Conservation (phyloP, 179 eudicot species). For the Heliamphora pulchella region DNA sequence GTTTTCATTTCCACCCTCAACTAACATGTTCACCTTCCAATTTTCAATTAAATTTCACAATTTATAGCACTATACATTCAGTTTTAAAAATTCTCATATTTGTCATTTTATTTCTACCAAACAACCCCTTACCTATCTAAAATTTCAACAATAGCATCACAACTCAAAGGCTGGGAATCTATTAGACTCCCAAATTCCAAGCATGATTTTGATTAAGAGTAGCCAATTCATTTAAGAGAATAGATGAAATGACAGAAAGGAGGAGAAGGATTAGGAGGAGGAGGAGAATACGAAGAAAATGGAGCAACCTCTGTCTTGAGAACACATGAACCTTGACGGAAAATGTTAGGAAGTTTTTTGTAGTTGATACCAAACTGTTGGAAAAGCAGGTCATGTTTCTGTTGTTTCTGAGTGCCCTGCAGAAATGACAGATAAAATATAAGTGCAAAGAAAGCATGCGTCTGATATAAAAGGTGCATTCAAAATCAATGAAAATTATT, state of each 20-base stretch:
- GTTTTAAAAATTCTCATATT: not conserved
- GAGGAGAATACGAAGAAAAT: not conserved
- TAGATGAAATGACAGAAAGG: not conserved
- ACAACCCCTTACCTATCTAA: not conserved
- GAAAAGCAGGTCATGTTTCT: conserved; percentile 66
- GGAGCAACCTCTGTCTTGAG: conserved; percentile 50
- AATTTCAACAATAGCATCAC: conserved; percentile 12
- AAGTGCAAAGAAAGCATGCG: not conserved
- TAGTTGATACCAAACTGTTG: conserved; percentile 64
- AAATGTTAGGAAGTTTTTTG: conserved; percentile 51
- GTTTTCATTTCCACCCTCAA: not conserved
- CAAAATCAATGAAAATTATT: not conserved
- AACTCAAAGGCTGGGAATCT: not conserved
- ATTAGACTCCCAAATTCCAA: not conserved
- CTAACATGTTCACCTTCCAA: not conserved
- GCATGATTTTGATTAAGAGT: not conserved
- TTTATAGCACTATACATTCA: not conserved
- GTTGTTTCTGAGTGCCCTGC: conserved; percentile 43
- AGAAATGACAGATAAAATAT: conserved; percentile 5
- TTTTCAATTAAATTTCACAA: not conserved
- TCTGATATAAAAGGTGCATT: not conserved
- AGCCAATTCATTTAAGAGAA: not conserved
- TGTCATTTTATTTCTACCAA: not conserved
- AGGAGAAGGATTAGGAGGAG: not conserved
- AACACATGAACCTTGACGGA: conserved; percentile 84